Evolutionary conservation across 306 rosid genomes (phyloP), one percentile per base, ranked within the genome.

Genomic region (Geum urbanum): DNA sequence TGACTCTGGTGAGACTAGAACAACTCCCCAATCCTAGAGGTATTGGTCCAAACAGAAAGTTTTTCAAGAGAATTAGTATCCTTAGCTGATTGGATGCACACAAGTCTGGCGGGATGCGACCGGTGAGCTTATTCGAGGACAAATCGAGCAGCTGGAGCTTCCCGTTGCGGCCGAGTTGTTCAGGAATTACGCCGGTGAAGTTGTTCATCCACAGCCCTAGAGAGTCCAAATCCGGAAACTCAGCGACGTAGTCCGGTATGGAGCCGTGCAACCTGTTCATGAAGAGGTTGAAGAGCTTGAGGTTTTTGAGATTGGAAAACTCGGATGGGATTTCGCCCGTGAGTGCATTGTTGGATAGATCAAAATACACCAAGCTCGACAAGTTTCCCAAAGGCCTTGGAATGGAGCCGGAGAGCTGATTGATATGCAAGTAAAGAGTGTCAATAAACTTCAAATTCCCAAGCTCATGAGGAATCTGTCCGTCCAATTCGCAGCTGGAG

Each of bases 41-140:
- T 69, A 91, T 84, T 44, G 90, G 89, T 4, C 97, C 97, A 66
- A 89, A 84, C 24, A 91, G 90, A 81, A 89, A 91, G 57, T 91
- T 91, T 46, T 89, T 82, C 49, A 89, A 74, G 49, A 91, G 87
- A 79, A 91, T 91, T 60, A 91, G 71, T 56, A 81, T 83, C 61
- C 55, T 76, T n/a, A 91, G 88, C 74, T 81, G 86, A 24, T 81
- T 86, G 65, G 87, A 82, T 39, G 85, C 84, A 64, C 97, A 92
- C 50, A 92, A 72, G 39, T 80, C 68, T 11, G 80, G 80, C 12
- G 97, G 97, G 66, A 92, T 92, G 18, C 69, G 69, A 64, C 97
- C 95, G 8, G 97, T 89, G 81, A 92, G 91, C 81, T 89, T 92
- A 73, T 89, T 92, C 12, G 97, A 77, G 7, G 97, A 92, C 89